These are phyloP conservation scores for Parmales sp. DNA, from an alignment of 108 stramenopile species.

Conservation along the genomic window DNA sequence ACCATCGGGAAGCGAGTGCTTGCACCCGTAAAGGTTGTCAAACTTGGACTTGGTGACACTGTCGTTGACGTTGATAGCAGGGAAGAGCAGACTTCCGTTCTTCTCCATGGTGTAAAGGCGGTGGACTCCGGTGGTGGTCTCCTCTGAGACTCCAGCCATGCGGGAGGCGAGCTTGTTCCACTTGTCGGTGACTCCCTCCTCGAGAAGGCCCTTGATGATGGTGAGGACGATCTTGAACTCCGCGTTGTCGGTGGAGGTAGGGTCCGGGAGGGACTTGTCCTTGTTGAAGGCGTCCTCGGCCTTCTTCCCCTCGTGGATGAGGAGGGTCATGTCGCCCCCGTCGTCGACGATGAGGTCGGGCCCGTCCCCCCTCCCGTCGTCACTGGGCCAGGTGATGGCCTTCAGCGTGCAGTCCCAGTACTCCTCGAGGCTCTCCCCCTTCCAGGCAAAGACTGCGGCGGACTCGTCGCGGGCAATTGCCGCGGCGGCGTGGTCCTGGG, in stretches of 20 bases:
- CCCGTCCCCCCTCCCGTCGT: slow-evolving; percentile 96
- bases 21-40: slow-evolving; percentile 99
- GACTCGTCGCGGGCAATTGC: slow-evolving; percentile 96
- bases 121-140: slow-evolving; percentile 99
- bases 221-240: slow-evolving; percentile 98
- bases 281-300: slow-evolving; percentile 91
- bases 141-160: slow-evolving; percentile 96
- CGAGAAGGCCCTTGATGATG: slow-evolving; percentile 93
- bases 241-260: slow-evolving; percentile 90
- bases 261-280: slow-evolving; percentile 95
- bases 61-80: slow-evolving; percentile 99
- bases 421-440: slow-evolving; percentile 98
- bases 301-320: slow-evolving; percentile 99
- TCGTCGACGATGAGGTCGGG: slow-evolving; percentile 98
- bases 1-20: slow-evolving; percentile 99
- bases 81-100: slow-evolving; percentile 90
- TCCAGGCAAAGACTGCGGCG: slow-evolving; percentile 99
- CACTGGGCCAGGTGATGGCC: slow-evolving; percentile 90
- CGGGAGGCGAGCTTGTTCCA: slow-evolving; percentile 94
- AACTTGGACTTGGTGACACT: slow-evolving; percentile 99
- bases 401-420: slow-evolving; percentile 98
- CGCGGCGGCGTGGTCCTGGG: slow-evolving; percentile 99
- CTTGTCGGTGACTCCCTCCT: slow-evolving; percentile 86
- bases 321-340: slow-evolving; percentile 99
- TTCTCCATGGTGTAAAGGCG: slow-evolving; percentile 99